Evolutionary conservation across 768 basidiomycete genomes (phyloP), one percentile per base, ranked within the genome.

Genomic region (Daedaleopsis sinensis): DNA sequence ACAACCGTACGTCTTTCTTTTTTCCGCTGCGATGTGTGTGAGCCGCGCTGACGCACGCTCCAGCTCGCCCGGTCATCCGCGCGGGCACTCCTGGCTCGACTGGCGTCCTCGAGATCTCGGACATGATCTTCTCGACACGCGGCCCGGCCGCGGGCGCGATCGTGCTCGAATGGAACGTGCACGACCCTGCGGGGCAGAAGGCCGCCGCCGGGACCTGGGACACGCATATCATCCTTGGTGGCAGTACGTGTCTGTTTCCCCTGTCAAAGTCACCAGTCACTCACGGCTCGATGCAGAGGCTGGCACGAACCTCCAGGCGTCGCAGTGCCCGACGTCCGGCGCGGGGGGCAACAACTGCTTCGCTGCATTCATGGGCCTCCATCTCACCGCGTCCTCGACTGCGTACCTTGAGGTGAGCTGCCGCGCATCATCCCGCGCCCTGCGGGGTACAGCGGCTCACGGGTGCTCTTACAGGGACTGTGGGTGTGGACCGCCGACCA

Each of bases 401-500:
- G 79, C 76, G 24, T 80, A 80, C 68, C 77, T 90, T 18, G 89
- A 91, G 18, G 39, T 42, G 13, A 42, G 39, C 18, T 42, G 39
- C 3, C 18, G 89, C 84, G n/a, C 6, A 65, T 53, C 64, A 23
- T 21, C 5, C 15, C 21, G n/a, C 50, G 86, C 84, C 84, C 82
- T 23, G 79, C 82, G n/a, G 5, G 15, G 7, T 21, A 21, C 3
- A 7, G 15, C 21, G 0, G n/a, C 27, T 36, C 18, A 12, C 32
- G 15, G 37, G n/a, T 38, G 68, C 39, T 18, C 3, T 13, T 3
- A 42, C 18, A 42, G 69, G 71, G 71, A 13, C 63, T 72, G 37
- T 93, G 90, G 91, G 79, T 90, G 9, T 93, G 91, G 91, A 77
- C 82, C n/a, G 89, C 91, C 13, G 92, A 93, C 68, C 91, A 93